phyloP scores from a whole-genome alignment of 2,329 filamentous ascomycete genomes.

The Colletotrichum sp. region DNA sequence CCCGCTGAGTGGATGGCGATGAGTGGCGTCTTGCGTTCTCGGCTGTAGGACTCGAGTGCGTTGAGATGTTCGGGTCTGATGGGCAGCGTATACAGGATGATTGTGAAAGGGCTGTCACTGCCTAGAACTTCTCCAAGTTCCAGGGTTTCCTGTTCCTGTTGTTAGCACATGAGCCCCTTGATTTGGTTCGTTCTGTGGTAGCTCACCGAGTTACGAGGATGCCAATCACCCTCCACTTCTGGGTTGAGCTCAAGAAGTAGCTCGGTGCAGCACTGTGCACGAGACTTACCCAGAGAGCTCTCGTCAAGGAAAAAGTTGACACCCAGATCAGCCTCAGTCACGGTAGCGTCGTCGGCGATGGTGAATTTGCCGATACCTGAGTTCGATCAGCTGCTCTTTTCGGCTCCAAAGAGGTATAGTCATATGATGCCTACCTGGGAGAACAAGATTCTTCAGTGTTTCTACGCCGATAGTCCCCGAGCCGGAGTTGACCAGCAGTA shows the following conservation, averaged over 20 bases:
- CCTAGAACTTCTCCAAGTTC: constrained; percentile 48
- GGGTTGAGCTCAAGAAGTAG: constrained; percentile 89
- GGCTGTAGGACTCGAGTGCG: constrained; percentile 52
- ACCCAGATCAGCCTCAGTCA: constrained; percentile 84
- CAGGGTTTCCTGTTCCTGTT: constrained; percentile 28
- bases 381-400: constrained; percentile 24
- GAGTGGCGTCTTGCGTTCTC: constrained; percentile 70
- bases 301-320: constrained; percentile 97
- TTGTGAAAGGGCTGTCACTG: constrained; percentile 49
- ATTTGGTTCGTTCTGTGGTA: constrained; percentile 24
- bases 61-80: constrained; percentile 48
- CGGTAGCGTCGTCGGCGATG: constrained; percentile 80
- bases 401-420: not conserved
- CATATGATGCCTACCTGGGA: constrained; percentile 67
- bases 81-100: constrained; percentile 61
- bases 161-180: not conserved
- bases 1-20: constrained; percentile 88
- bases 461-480: constrained; percentile 89
- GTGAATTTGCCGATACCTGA: constrained; percentile 87
- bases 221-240: constrained; percentile 82
- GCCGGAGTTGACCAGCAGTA: constrained; percentile 89
- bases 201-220: constrained; percentile 52
- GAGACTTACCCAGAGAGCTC: constrained; percentile 73
- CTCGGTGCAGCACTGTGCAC: constrained; percentile 79
- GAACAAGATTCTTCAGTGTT: constrained; percentile 94